Evolutionary conservation across 768 basidiomycete species (phyloP), one percentile per base, ranked within the genome.

Genomic region (Xerocomellus chrysenteron): DNA sequence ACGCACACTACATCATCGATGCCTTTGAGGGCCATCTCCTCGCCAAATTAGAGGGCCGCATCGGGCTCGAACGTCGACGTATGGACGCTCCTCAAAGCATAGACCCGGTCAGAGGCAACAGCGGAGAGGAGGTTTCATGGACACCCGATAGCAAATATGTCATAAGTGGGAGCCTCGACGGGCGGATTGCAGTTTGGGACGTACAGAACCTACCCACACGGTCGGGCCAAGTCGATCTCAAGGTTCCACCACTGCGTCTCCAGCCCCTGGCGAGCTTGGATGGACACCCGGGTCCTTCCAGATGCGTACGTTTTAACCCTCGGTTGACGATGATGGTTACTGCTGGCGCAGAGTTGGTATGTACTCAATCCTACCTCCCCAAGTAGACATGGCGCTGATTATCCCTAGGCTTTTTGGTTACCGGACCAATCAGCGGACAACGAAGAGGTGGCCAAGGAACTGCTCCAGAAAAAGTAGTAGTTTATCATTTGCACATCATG

Each of bases 111-210:
- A 86, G 87, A 61, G 94, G 94, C 2, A 84, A 82, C 54, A 95
- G 93, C 57, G 92, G 95, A 13, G 94, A 98, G 69, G 97, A 98
- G 75, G 88, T 95, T 5, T 82, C 82, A 12, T 98, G 93, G 92
- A 94, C 92, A 3, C 91, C 93, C 0, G 96, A 99, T 70, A 94
- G 93, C 72, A 91, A 91, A 70, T 99, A 82, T 65, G 80, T 98
- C 42, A 71, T 97, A 6, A 82, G 90, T 21, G 97, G 97, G 51
- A 88, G 86, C 66, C 78, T 90, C 32, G 87, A 95, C 67, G 97
- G 97, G 44, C 85, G 82, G 63, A 76, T 98, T n/a, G 71, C 81
- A 46, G 74, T 96, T 19, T 99, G 95, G 95, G 94, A 98, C 64
- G 76, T 91, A 39, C 80, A 88, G 61, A 80, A 79, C 61, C 70